Conservation (phyloP, 805 yeast genomes). For the Candida nanaspora region DNA sequence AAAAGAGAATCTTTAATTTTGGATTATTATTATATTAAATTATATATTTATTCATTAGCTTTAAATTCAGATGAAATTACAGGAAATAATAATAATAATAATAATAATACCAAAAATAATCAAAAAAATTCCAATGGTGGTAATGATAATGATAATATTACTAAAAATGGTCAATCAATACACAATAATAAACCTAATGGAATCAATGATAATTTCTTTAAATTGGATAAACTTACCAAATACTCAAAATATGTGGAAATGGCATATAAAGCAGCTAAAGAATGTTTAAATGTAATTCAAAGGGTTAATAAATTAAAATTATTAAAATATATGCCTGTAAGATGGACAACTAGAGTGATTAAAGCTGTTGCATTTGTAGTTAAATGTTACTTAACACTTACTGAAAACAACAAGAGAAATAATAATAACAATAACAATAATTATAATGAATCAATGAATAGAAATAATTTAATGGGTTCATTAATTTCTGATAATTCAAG, state of each 20-base stretch:
- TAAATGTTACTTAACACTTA: slow-evolving; percentile 68
- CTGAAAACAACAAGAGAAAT: slow-evolving; percentile 14
- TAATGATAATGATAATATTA: not conserved
- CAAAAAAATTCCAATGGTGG: not conserved
- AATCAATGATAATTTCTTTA: slow-evolving; percentile 21
- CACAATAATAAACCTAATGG: slow-evolving; percentile 11
- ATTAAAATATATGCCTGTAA: slow-evolving; percentile 77
- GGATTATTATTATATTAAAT: slow-evolving; percentile 78
- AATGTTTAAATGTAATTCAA: slow-evolving; percentile 62
- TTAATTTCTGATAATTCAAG: slow-evolving; percentile 2
- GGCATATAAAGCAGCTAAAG: slow-evolving; percentile 81
- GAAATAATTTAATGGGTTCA: slow-evolving; percentile 2
- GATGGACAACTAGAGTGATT: slow-evolving; percentile 84
- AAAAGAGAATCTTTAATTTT: slow-evolving; percentile 68
- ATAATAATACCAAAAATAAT: not conserved
- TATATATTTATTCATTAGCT: slow-evolving; percentile 81
- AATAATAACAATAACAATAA: too few species aligned
- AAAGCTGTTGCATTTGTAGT: slow-evolving; percentile 87
- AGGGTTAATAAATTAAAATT: slow-evolving; percentile 58
- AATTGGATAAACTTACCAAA: slow-evolving; percentile 62
- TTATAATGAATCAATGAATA: too few species aligned
- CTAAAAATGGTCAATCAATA: slow-evolving; percentile 14
- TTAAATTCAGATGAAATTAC: slow-evolving; percentile 39
- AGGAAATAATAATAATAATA: not conserved
- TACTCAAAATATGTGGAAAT: slow-evolving; percentile 73